These are phyloP conservation scores for Phytophthora quininea DNA, from an alignment of 352 stramenopile genomes.

Conservation along the genomic window DNA sequence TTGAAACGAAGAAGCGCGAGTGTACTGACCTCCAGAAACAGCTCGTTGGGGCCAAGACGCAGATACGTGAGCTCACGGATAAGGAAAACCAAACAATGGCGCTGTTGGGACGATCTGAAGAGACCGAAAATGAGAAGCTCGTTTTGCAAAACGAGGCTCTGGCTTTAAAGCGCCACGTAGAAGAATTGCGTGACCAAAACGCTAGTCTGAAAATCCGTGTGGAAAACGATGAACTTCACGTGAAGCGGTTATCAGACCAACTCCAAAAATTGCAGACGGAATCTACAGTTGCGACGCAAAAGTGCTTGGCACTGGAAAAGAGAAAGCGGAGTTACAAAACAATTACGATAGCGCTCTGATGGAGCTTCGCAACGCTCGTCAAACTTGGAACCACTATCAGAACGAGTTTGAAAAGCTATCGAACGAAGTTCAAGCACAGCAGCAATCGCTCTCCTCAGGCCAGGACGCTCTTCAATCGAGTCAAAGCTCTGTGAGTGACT, in stretches of 20 bases:
- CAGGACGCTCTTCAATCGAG: constrained; percentile 63
- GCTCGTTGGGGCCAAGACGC: constrained; percentile 52
- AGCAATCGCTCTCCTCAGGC: constrained; percentile 63
- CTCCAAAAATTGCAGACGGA: constrained; percentile 57
- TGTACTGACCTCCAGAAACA: constrained; percentile 44
- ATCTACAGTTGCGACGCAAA: constrained; percentile 34
- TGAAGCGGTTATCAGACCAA: constrained; percentile 57
- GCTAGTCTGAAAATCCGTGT: constrained; percentile 56
- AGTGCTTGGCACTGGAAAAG: constrained; percentile 51
- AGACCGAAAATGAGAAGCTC: constrained; percentile 73
- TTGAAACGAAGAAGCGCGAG: constrained; percentile 67
- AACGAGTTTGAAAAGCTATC: constrained; percentile 78
- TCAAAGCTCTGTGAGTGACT: constrained; percentile 56
- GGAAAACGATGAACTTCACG: constrained; percentile 51
- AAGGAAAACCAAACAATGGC: constrained; percentile 46
- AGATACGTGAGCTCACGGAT: constrained; percentile 47
- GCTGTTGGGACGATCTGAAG: constrained; percentile 51
- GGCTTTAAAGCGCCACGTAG: constrained; percentile 55
- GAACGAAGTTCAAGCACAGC: constrained; percentile 61
- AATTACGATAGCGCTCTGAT: constrained; percentile 59
- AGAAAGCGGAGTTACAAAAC: constrained; percentile 52
- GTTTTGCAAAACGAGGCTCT: constrained; percentile 67
- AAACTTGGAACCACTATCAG: constrained; percentile 72
- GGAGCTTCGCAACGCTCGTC: constrained; percentile 64
- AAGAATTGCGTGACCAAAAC: constrained; percentile 75